phyloP scores from a whole-genome alignment of 2,329 filamentous ascomycete genomes.

The Lithohypha guttulata region DNA sequence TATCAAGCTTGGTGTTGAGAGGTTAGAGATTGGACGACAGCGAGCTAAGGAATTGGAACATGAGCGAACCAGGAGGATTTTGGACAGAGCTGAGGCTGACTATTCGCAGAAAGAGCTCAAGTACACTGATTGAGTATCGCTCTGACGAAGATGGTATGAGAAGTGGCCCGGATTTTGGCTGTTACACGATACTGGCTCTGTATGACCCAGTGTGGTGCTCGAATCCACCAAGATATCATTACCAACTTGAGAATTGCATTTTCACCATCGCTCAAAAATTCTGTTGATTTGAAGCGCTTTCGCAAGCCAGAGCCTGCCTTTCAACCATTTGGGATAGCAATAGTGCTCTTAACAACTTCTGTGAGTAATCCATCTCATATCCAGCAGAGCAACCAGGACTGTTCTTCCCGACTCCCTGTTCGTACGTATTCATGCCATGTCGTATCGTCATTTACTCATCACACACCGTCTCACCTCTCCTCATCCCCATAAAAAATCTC shows the following conservation, averaged over 20 bases:
- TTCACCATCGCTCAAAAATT: no score
- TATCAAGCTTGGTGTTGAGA: constrained; percentile 61
- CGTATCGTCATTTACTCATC: background rate
- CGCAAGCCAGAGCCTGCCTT: no score
- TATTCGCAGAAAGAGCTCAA: background rate
- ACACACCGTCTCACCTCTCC: constrained; percentile 8
- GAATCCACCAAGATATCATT: no score
- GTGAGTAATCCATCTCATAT: background rate
- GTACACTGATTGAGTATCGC: no score
- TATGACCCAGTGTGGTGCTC: no score
- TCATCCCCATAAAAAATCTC: constrained; percentile 59
- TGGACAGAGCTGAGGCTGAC: constrained; percentile 38
- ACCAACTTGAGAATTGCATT: no score
- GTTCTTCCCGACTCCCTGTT: no score
- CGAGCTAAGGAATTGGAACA: constrained; percentile 50
- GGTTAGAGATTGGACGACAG: constrained; percentile 54
- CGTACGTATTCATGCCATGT: background rate
- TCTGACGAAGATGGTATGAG: no score
- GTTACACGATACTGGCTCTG: no score
- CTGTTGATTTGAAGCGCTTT: no score
- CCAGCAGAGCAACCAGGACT: background rate
- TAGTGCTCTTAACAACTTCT: background rate
- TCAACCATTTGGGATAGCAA: no score
- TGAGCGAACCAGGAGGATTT: constrained; percentile 44
- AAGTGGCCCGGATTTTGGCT: no score